Evolutionary conservation across 2,329 filamentous ascomycete species (phyloP).

Genomic region (Neopestalotiopsis sp.): DNA sequence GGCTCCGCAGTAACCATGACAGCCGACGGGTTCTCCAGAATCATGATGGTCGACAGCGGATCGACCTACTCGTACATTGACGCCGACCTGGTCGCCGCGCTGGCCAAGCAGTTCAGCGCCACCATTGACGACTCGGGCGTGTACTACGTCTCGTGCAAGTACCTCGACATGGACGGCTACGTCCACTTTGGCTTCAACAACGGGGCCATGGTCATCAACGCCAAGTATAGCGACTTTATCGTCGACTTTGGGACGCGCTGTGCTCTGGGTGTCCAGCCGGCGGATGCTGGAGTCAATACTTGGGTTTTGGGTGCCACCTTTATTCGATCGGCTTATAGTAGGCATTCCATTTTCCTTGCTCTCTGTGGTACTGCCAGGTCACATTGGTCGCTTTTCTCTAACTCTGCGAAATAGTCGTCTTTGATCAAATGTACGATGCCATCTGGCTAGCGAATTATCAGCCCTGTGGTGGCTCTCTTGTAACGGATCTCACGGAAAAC

Average conservation of each 20-base stretch:
- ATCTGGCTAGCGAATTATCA: conserved; percentile 46
- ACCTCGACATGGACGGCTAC: conserved; percentile 44
- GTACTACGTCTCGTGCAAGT: conserved; percentile 43
- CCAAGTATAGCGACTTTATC: conserved; percentile 52
- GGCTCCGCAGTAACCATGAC: conserved; percentile 34
- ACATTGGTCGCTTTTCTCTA: conserved; percentile 18
- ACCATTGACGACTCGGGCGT: conserved; percentile 35
- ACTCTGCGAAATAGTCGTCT: conserved; percentile 38
- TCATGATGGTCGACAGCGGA: conserved; percentile 65
- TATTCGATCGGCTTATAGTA: conserved; percentile 43
- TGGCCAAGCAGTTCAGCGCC: conserved; percentile 42
- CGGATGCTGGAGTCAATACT: conserved; percentile 35
- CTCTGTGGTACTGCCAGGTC: background rate
- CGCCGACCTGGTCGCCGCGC: conserved; percentile 51
- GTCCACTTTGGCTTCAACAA: conserved; percentile 52
- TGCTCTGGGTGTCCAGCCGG: conserved; percentile 42
- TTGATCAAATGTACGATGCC: conserved; percentile 43
- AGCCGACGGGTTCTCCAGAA: conserved; percentile 40
- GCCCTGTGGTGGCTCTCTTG: conserved; percentile 41
- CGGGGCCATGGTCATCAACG: conserved; percentile 47
- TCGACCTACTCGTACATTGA: conserved; percentile 69
- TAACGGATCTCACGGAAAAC: conserved; percentile 39
- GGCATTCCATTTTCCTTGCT: conserved; percentile 20
- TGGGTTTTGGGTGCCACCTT: conserved; percentile 46
- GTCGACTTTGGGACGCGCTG: conserved; percentile 40